These are phyloP conservation scores for Jatropha multifida DNA, from an alignment of 441 rosid species.

Conservation along the genomic window DNA sequence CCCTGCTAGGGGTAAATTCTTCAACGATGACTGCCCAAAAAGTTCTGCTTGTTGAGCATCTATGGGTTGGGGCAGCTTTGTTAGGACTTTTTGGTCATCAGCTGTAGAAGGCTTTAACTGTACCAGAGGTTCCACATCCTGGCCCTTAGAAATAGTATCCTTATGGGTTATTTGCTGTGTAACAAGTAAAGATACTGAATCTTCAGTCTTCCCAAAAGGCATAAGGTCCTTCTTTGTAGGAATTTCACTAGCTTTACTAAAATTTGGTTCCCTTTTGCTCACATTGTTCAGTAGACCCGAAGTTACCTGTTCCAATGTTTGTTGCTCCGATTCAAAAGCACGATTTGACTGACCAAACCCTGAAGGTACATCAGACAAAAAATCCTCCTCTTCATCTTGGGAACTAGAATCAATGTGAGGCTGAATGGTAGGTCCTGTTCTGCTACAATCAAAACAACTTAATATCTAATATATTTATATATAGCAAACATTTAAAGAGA, in stretches of 20 bases:
- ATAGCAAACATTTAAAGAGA: constrained; percentile 10
- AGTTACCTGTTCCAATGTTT: constrained; percentile 29
- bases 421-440: constrained; percentile 37
- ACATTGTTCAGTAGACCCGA: constrained; percentile 29
- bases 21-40: constrained; percentile 37
- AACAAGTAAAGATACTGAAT: constrained; percentile 26
- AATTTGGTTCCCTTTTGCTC: constrained; percentile 26
- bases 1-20: constrained; percentile 32
- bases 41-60: constrained; percentile 34
- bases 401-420: constrained; percentile 35
- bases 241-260: constrained; percentile 22
- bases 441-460: constrained; percentile 45
- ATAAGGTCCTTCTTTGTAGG: constrained; percentile 22
- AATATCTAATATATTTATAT: constrained; percentile 14
- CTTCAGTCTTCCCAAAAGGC: constrained; percentile 30
- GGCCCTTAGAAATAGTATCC: constrained; percentile 21
- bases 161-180: constrained; percentile 27
- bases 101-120: constrained; percentile 35
- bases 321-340: constrained; percentile 36
- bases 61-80: constrained; percentile 33
- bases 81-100: constrained; percentile 28
- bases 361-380: constrained; percentile 27
- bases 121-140: constrained; percentile 32
- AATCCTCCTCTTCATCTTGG: constrained; percentile 59
- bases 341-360: constrained; percentile 31